Evolutionary conservation across 78 protist species (phyloP).

Genomic region (Bodo saltans): DNA sequence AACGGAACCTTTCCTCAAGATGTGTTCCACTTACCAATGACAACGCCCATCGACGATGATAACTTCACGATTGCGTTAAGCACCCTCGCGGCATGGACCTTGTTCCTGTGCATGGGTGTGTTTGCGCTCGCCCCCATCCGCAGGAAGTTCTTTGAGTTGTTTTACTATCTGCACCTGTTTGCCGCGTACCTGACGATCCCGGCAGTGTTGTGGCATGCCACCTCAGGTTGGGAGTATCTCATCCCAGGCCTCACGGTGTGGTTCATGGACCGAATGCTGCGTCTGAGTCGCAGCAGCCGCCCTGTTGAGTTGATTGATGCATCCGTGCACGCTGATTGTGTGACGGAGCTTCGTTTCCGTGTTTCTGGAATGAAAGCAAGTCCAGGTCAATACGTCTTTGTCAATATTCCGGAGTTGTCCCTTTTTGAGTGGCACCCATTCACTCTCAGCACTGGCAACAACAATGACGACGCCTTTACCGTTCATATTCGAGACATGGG

Average conservation of each 20-base stretch:
- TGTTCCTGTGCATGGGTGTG: background rate
- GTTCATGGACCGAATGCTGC: background rate
- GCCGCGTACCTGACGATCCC: background rate
- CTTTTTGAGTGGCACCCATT: slow-evolving; percentile 34
- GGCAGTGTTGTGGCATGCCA: background rate
- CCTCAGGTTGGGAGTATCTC: background rate
- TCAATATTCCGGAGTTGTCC: slow-evolving; percentile 4
- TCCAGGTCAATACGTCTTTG: slow-evolving; percentile 23
- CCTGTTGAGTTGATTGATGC: background rate
- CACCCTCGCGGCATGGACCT: background rate
- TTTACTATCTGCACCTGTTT: background rate
- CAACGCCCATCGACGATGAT: background rate
- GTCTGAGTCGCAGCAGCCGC: background rate
- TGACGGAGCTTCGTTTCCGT: background rate
- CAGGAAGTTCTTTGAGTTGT: background rate
- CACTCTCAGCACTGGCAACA: background rate
- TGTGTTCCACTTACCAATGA: background rate
- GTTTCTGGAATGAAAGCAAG: background rate
- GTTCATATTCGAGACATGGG: background rate
- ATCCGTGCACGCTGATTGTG: background rate
- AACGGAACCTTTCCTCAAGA: background rate
- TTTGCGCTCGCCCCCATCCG: background rate
- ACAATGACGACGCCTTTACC: no score
- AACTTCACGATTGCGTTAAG: background rate
- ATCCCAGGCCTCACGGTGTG: background rate